phyloP scores from a whole-genome alignment of 352 stramenopile species.

The Hyaloperonospora brassicae region DNA sequence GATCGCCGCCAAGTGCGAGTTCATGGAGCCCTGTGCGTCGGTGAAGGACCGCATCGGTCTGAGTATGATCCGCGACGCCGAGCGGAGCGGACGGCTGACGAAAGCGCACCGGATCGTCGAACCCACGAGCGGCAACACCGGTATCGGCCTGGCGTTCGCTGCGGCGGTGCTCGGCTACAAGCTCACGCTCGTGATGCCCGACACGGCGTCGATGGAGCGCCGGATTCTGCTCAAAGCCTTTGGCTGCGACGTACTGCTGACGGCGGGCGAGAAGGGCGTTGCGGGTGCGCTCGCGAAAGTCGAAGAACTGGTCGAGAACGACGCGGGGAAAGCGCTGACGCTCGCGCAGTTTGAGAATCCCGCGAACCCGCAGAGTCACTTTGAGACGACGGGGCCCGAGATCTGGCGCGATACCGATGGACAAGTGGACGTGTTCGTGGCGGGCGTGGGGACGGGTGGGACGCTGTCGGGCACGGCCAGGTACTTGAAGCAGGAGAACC shows the following conservation, averaged over 20 bases:
- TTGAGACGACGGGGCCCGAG: constrained; percentile 81
- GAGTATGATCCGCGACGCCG: constrained; percentile 78
- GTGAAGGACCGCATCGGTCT: constrained; percentile 84
- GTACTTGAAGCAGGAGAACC: constrained; percentile 86
- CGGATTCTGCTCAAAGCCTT: constrained; percentile 92
- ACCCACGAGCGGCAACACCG: constrained; percentile 92
- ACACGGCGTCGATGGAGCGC: constrained; percentile 94
- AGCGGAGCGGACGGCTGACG: constrained; percentile 55
- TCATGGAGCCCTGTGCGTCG: constrained; percentile 83
- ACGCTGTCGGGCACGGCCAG: constrained; percentile 79
- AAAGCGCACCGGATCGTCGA: constrained; percentile 88
- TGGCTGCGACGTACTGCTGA: constrained; percentile 88
- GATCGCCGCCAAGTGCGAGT: constrained; percentile 86
- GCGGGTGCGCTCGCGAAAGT: constrained; percentile 71
- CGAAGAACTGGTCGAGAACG: constrained; percentile 68
- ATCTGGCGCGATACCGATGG: constrained; percentile 87
- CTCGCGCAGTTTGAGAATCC: constrained; percentile 96
- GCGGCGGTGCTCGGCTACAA: constrained; percentile 86
- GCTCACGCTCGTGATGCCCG: constrained; percentile 92
- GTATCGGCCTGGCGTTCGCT: constrained; percentile 91
- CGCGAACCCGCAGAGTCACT: constrained; percentile 92
- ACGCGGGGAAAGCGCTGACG: constrained; percentile 60
- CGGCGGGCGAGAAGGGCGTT: constrained; percentile 80
- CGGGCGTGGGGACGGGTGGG: constrained; percentile 79
- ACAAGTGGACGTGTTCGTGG: constrained; percentile 84